A percentile compares a stretch with the other conserved stretches of the same genome.
Conservation (phyloP, 768 basidiomycete genomes). For the Mycena chlorophos region DNA sequence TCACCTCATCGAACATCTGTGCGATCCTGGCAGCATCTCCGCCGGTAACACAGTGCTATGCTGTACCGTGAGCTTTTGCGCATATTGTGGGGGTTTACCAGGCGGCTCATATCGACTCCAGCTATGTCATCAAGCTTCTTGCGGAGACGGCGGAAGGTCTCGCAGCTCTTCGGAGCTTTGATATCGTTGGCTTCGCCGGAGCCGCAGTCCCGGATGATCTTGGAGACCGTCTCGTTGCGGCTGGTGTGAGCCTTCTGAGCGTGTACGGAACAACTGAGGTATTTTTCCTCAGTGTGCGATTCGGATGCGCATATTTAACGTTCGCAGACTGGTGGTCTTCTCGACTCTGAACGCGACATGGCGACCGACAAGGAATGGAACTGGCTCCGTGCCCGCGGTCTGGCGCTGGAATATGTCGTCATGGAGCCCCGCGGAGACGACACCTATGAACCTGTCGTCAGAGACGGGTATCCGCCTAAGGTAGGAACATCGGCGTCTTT, state of each 20-base stretch:
- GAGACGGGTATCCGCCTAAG: conserved; percentile 54
- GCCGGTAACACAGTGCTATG: conserved; percentile 33
- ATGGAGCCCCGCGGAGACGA: conserved; percentile 44
- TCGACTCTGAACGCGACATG: conserved; percentile 51
- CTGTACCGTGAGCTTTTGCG: conserved; percentile 29
- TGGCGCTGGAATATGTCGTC: conserved; percentile 38
- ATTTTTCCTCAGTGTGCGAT: not conserved
- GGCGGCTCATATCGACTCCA: not conserved
- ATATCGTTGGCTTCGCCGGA: conserved; percentile 53
- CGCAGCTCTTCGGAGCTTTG: conserved; percentile 40
- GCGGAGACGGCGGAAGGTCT: conserved; percentile 50
- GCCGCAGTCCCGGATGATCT: conserved; percentile 55
- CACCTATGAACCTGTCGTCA: conserved; percentile 49
- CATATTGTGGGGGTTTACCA: not conserved
- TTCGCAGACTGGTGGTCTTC: conserved; percentile 38
- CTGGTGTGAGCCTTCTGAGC: conserved; percentile 51
- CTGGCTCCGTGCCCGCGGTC: conserved; percentile 40
- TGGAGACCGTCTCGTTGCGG: conserved; percentile 47
- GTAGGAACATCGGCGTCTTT: conserved; percentile 28
- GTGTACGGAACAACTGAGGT: conserved; percentile 50
- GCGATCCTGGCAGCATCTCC: conserved; percentile 37
- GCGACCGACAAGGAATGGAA: conserved; percentile 56
- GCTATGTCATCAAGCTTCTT: conserved; percentile 42
- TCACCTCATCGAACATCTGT: conserved; percentile 47
- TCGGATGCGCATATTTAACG: not conserved